These are phyloP conservation scores for Gossypium anomalum DNA, from an alignment of 345 rosid species.

Conservation along the genomic window DNA sequence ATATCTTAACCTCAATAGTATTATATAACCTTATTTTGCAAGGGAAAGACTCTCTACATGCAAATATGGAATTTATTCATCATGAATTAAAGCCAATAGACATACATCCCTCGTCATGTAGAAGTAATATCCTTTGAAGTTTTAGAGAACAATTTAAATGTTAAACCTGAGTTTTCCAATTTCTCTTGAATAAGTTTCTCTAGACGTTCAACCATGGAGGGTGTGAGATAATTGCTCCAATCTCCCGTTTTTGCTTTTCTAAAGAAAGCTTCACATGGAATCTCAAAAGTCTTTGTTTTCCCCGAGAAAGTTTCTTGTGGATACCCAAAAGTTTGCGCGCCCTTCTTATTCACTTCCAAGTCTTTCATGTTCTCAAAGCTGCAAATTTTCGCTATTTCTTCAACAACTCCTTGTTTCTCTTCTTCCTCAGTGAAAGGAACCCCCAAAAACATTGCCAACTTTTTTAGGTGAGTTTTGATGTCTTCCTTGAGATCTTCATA, in stretches of 20 bases:
- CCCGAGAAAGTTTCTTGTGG: too few relatives aligned
- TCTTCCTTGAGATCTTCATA: conserved; percentile 25
- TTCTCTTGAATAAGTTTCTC: conserved; percentile 33
- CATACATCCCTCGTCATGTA: background rate
- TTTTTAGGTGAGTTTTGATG: conserved; percentile 17
- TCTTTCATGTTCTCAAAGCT: conserved; percentile 30
- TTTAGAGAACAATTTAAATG: conserved; percentile 19
- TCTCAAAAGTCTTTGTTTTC: background rate
- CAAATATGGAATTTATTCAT: background rate
- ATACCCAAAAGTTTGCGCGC: too few relatives aligned
- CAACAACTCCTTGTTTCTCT: too few relatives aligned
- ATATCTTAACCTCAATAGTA: too few relatives aligned
- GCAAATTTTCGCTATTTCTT: conserved; percentile 28
- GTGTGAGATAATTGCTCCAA: conserved; percentile 36
- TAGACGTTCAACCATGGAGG: conserved; percentile 30
- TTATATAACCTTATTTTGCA: too few relatives aligned
- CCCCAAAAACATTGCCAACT: conserved; percentile 36
- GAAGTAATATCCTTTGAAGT: background rate
- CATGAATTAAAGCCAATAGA: background rate
- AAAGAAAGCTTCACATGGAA: conserved; percentile 22
- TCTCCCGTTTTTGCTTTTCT: conserved; percentile 44
- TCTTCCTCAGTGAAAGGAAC: conserved; percentile 29
- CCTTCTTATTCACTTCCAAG: too few relatives aligned
- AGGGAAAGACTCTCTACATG: background rate
- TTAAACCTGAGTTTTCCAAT: conserved; percentile 42